Percentiles rank a stretch among this genome's conserved stretches.
Evolutionary conservation across 1,139 yeast species (phyloP).

Genomic region (Hansenula lynferdii): DNA sequence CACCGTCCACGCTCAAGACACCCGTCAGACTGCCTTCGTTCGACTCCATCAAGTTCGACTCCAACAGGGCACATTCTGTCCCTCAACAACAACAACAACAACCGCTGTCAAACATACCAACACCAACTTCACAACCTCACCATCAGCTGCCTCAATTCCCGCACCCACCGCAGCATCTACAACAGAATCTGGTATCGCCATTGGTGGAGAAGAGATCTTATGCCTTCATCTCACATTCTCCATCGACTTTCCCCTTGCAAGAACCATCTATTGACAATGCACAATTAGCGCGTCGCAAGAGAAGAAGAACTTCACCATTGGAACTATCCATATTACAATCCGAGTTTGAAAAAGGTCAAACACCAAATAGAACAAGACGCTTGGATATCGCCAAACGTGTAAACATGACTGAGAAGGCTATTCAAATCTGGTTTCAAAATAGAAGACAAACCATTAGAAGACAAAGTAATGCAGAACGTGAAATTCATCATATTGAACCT

Average conservation of each 20-base stretch:
- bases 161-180: not conserved
- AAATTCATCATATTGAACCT: slow-evolving; percentile 22
- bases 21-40: slow-evolving; percentile 23
- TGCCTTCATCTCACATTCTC: slow-evolving; percentile 91
- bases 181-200: slow-evolving; percentile 3
- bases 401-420: slow-evolving; percentile 94
- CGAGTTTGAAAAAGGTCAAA: slow-evolving; percentile 71
- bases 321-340: slow-evolving; percentile 76
- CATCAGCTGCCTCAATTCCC: slow-evolving; percentile 3
- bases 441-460: slow-evolving; percentile 70
- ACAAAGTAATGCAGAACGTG: slow-evolving; percentile 35
- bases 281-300: slow-evolving; percentile 84
- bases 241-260: slow-evolving; percentile 75
- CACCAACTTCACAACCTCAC: slow-evolving; percentile 8
- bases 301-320: slow-evolving; percentile 90
- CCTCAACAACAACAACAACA: not conserved
- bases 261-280: slow-evolving; percentile 89
- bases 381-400: slow-evolving; percentile 72
- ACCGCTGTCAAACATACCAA: slow-evolving; percentile 10
- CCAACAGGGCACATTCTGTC: not conserved
- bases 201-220: slow-evolving; percentile 41
- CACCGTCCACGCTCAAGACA: slow-evolving; percentile 8
- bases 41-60: slow-evolving; percentile 18
- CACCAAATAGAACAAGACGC: slow-evolving; percentile 77
- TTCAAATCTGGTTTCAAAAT: slow-evolving; percentile 98